Base-by-base conservation (phyloP, 2,329 filamentous ascomycete species). In the Verticillium zaregamsianum region DNA sequence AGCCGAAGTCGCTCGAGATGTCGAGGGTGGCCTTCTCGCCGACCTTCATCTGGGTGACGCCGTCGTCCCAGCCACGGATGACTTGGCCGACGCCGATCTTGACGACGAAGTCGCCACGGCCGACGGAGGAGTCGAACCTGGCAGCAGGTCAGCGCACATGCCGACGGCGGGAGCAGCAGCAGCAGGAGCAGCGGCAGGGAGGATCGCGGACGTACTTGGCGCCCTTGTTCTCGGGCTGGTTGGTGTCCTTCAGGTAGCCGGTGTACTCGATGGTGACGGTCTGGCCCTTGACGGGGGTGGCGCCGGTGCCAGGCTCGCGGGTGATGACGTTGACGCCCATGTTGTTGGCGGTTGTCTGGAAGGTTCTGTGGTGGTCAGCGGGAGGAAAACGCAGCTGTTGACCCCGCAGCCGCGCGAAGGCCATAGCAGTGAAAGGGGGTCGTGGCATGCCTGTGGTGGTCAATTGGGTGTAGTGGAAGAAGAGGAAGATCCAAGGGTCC, bases 61-160 rank as follows among this genome's bases (percentile, higher is more conserved):
- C 93, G 78, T 97, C 88, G 72, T 92, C 93, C 92, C 86, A 96
- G 68, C 87, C 91, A 93, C 85, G 86, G 79, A 99, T 97, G 72
- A 98, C 90, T 72, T 86, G 83, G 60, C 92, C 92, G 67, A 90
- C 82, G 59, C 95, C 95, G 75, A 99, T 98, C 62, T 77, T 73
- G 66, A 87, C 90, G 64, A 86, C 80, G 72, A 98, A 93, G 75
- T 92, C 86, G 58, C 88, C 89, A 61, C 91, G 87, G 64, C 87
- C 88, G 66, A 89, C 82, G 20, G 94, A 97, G 64, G 88, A 90
- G 79, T 98, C 95, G 79, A 99, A 98, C 77, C 93, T 97, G 60
- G 62, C 63, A 54, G 20, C 9, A 49, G 54, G 8, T 55, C 31
- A 23, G 15, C 35, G 31, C 17, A 12, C 28, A 28, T 5, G 28